Percentiles rank a stretch among this genome's conserved stretches.
These are phyloP conservation scores for Rutstroemia sp. DNA, from an alignment of 2,329 filamentous ascomycete genomes.

Conservation along the genomic window DNA sequence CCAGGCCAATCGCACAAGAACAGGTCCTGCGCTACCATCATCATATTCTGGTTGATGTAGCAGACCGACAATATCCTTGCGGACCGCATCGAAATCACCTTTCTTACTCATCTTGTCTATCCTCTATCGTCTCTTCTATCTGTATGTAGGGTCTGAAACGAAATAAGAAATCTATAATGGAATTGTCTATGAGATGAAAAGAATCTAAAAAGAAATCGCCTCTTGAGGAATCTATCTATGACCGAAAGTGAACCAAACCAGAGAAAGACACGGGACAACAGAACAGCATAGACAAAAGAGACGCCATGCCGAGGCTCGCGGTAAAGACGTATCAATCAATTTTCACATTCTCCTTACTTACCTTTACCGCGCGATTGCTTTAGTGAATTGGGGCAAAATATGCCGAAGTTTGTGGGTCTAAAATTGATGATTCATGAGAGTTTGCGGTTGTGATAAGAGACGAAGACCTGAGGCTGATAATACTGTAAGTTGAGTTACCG, in stretches of 20 bases:
- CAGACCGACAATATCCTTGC: constrained; percentile 26
- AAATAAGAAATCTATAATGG: neutral
- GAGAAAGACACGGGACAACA: constrained; percentile 12
- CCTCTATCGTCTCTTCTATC: neutral
- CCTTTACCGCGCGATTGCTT: constrained; percentile 13
- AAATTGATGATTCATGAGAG: constrained; percentile 13
- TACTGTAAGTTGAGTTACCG: neutral
- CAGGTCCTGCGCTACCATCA: constrained; percentile 56
- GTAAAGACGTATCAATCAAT: neutral
- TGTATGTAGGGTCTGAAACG: neutral
- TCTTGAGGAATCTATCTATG: neutral
- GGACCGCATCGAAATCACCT: constrained; percentile 52
- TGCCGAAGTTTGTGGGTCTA: constrained; percentile 10
- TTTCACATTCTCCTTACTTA: constrained; percentile 8
- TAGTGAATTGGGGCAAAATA: neutral
- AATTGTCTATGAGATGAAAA: constrained; percentile 2
- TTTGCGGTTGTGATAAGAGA: constrained; percentile 6
- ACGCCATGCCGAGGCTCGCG: constrained; percentile 21
- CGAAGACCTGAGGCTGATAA: neutral
- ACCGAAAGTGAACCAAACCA: neutral
- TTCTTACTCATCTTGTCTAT: constrained; percentile 35
- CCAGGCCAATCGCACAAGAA: constrained; percentile 58
- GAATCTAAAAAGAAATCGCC: neutral
- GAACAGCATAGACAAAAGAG: constrained; percentile 1
- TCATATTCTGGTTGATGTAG: constrained; percentile 56